Percentiles rank a stretch among this genome's conserved stretches.
Evolutionary conservation across 768 basidiomycete species (phyloP).

Genomic region (Boletus huronensis): DNA sequence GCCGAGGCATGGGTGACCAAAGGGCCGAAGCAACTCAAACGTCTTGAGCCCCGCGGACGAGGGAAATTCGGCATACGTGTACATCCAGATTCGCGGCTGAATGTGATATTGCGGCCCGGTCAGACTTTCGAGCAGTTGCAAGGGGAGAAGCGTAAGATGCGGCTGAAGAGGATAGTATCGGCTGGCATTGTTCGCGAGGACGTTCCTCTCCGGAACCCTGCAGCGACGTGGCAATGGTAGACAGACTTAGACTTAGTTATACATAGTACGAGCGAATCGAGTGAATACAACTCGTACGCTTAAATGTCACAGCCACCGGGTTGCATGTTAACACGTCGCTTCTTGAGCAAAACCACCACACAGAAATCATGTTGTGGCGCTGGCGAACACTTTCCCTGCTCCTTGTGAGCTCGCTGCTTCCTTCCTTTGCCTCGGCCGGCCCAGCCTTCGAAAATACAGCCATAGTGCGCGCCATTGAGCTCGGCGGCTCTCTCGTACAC

Average conservation of each 20-base stretch:
- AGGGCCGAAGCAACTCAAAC: constrained; percentile 57
- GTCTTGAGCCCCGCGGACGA: constrained; percentile 80
- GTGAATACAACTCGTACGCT: not conserved
- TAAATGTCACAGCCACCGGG: constrained; percentile 16
- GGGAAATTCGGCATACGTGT: constrained; percentile 74
- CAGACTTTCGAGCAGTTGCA: constrained; percentile 69
- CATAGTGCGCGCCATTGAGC: constrained; percentile 84
- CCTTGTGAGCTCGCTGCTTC: constrained; percentile 39
- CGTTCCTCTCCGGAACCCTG: constrained; percentile 69
- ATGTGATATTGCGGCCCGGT: constrained; percentile 77
- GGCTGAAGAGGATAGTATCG: constrained; percentile 74
- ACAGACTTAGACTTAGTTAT: too few relatives aligned
- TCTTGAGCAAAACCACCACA: constrained; percentile 28
- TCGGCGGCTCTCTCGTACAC: constrained; percentile 84
- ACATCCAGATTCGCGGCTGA: constrained; percentile 71
- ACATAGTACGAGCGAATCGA: too few relatives aligned
- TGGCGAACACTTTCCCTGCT: constrained; percentile 48
- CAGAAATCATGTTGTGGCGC: constrained; percentile 39
- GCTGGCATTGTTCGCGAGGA: constrained; percentile 80
- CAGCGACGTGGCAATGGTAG: constrained; percentile 76
- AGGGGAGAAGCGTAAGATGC: constrained; percentile 58
- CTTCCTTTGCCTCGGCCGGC: constrained; percentile 38
- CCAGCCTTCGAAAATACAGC: constrained; percentile 83
- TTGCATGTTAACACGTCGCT: constrained; percentile 18
- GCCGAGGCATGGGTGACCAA: constrained; percentile 96